These are phyloP conservation scores for Kwoniella sp. DNA, from an alignment of 768 basidiomycete genomes.

Conservation along the genomic window DNA sequence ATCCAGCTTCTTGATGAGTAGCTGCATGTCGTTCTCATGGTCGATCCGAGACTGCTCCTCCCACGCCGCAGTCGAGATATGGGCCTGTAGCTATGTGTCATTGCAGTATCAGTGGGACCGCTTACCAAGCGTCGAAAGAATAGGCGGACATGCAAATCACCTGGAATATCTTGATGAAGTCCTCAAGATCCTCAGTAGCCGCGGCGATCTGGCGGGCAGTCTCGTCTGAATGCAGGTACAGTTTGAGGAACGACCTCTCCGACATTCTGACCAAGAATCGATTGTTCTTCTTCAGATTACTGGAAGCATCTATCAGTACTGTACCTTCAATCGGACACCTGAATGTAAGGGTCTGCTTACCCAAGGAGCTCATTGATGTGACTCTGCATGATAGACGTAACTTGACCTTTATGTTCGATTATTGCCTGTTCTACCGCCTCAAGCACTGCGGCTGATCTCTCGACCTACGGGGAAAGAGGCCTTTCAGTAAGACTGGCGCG, in stretches of 20 bases:
- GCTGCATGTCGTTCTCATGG: slow-evolving; percentile 62
- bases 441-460: slow-evolving; percentile 39
- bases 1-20: slow-evolving; percentile 66
- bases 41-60: slow-evolving; percentile 61
- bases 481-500: background rate
- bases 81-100: slow-evolving; percentile 32
- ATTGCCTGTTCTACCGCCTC: slow-evolving; percentile 36
- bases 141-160: no score
- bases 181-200: slow-evolving; percentile 63
- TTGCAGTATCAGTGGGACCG: no score
- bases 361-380: slow-evolving; percentile 31
- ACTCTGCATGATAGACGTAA: slow-evolving; percentile 29
- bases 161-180: slow-evolving; percentile 65
- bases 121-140: no score
- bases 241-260: slow-evolving; percentile 72
- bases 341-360: slow-evolving; percentile 12
- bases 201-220: slow-evolving; percentile 62
- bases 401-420: slow-evolving; percentile 26
- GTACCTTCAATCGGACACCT: background rate
- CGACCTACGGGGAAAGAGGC: slow-evolving; percentile 33
- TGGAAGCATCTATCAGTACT: slow-evolving; percentile 14
- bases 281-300: slow-evolving; percentile 38
- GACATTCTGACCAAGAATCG: slow-evolving; percentile 65
- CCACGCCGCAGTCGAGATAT: slow-evolving; percentile 45
- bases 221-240: slow-evolving; percentile 75